Percentiles rank a stretch among this genome's conserved stretches.
Conservation (phyloP, 371 early-diverging fungal genomes). For the Umbelopsis sp. region DNA sequence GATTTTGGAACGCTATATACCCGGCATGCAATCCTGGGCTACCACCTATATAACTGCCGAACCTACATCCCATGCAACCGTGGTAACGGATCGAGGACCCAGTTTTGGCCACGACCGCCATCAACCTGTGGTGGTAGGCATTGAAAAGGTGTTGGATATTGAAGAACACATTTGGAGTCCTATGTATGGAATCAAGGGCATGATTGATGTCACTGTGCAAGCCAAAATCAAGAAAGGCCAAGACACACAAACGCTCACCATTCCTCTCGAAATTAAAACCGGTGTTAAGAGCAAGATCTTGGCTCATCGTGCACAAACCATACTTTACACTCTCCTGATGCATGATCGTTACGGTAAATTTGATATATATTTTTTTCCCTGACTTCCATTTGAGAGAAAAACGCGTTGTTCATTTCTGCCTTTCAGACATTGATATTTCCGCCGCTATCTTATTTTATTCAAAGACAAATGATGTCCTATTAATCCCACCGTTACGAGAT, state of each 20-base stretch:
- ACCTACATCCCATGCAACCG: slow-evolving; percentile 27
- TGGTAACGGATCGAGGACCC: slow-evolving; percentile 21
- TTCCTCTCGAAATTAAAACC: slow-evolving; percentile 94
- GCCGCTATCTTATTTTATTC: slow-evolving; percentile 83
- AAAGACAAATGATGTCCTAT: slow-evolving; percentile 61
- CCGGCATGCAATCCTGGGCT: slow-evolving; percentile 28
- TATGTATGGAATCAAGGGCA: slow-evolving; percentile 91
- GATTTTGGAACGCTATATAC: slow-evolving; percentile 46
- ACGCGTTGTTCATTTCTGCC: too few species aligned
- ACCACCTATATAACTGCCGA: slow-evolving; percentile 20
- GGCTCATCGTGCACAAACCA: slow-evolving; percentile 85
- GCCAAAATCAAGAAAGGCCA: slow-evolving; percentile 38
- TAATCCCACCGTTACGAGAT: slow-evolving; percentile 61
- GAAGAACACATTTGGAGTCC: slow-evolving; percentile 95
- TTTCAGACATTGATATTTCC: slow-evolving; percentile 61
- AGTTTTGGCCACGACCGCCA: not conserved
- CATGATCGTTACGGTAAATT: slow-evolving; percentile 79
- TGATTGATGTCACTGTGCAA: slow-evolving; percentile 81
- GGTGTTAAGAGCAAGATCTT: slow-evolving; percentile 61
- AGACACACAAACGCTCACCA: slow-evolving; percentile 35
- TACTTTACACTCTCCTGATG: slow-evolving; percentile 86
- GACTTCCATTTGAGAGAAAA: too few species aligned
- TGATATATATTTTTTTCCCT: not conserved
- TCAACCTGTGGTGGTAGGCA: slow-evolving; percentile 7
- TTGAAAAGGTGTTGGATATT: slow-evolving; percentile 68